Conservation (phyloP, 257 asterid species). For the Capsicum rhomboideum region DNA sequence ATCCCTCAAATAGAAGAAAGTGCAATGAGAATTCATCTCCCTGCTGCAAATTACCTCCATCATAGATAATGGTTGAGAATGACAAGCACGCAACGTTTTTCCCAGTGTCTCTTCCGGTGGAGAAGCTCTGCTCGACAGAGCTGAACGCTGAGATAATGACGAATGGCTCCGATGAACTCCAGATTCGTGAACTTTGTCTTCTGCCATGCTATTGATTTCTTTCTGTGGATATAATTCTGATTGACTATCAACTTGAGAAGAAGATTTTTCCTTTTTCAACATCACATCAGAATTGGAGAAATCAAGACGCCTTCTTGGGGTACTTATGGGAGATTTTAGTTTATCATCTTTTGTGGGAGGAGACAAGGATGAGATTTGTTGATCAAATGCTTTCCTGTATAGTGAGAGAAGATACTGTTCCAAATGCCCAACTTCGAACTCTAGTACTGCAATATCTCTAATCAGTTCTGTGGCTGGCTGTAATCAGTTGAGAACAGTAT, state of each 20-base stretch:
- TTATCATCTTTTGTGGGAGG: conserved; percentile 39
- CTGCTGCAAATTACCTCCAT: conserved; percentile 54
- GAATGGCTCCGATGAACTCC: conserved; percentile 79
- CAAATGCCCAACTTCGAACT: conserved; percentile 88
- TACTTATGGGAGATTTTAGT: conserved; percentile 41
- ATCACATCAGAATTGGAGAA: conserved; percentile 46
- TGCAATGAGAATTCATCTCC: not conserved
- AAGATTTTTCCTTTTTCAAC: conserved; percentile 20
- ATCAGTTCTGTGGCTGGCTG: conserved; percentile 96
- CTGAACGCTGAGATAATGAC: conserved; percentile 57
- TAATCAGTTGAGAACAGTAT: conserved; percentile 2
- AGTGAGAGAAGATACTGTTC: conserved; percentile 92
- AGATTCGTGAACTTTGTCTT: conserved; percentile 42
- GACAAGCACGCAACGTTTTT: conserved; percentile 74
- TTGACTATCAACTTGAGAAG: conserved; percentile 23
- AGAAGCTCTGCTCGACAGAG: conserved; percentile 39
- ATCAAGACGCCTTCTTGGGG: conserved; percentile 74
- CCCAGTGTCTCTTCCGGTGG: conserved; percentile 52
- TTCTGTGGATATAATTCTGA: conserved; percentile 19
- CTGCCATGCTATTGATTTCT: conserved; percentile 32
- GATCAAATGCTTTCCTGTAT: conserved; percentile 90
- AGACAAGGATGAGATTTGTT: conserved; percentile 46
- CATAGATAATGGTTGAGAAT: conserved; percentile 93
- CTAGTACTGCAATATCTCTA: conserved; percentile 79
- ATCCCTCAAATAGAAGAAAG: not conserved